phyloP scores from a whole-genome alignment of 2,329 filamentous ascomycete species.

The Ascosphaera apis region DNA sequence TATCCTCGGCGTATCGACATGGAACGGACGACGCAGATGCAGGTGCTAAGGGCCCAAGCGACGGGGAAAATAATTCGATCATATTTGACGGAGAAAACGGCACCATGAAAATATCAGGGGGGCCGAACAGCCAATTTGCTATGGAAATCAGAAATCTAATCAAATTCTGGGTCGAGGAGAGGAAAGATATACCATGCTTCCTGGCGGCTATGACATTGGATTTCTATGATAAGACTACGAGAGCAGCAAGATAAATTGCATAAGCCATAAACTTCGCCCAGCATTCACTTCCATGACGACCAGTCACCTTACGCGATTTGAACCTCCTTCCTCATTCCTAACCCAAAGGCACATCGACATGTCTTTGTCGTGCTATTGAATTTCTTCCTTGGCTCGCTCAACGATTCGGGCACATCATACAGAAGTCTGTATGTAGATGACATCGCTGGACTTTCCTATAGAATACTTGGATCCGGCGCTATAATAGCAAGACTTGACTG shows the following conservation, averaged over 20 bases:
- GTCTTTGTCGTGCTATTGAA: too few relatives aligned
- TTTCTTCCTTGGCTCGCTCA: too few relatives aligned
- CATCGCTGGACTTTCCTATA: too few relatives aligned
- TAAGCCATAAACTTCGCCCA: conserved; percentile 9
- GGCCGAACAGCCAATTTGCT: conserved; percentile 68
- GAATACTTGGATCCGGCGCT: too few relatives aligned
- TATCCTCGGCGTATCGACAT: conserved; percentile 28
- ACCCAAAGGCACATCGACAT: too few relatives aligned
- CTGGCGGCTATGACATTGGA: conserved; percentile 76
- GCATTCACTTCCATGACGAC: conserved; percentile 1
- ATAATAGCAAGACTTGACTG: too few relatives aligned
- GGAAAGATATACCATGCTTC: conserved; percentile 84
- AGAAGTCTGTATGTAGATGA: too few relatives aligned
- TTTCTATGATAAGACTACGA: conserved; percentile 49
- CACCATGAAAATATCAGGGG: conserved; percentile 94
- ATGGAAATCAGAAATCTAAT: conserved; percentile 65
- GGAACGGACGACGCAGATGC: conserved; percentile 32
- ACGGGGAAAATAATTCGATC: conserved; percentile 32
- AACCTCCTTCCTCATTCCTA: conserved; percentile 1
- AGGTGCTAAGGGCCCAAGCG: conserved; percentile 24
- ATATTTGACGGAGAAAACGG: conserved; percentile 85
- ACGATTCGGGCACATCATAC: too few relatives aligned
- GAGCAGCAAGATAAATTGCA: conserved; percentile 14
- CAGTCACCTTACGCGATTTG: conserved; percentile 4
- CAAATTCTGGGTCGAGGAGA: conserved; percentile 86